Base-by-base conservation (phyloP, 306 rosid species). In the Pterocarpus macrocarpus region DNA sequence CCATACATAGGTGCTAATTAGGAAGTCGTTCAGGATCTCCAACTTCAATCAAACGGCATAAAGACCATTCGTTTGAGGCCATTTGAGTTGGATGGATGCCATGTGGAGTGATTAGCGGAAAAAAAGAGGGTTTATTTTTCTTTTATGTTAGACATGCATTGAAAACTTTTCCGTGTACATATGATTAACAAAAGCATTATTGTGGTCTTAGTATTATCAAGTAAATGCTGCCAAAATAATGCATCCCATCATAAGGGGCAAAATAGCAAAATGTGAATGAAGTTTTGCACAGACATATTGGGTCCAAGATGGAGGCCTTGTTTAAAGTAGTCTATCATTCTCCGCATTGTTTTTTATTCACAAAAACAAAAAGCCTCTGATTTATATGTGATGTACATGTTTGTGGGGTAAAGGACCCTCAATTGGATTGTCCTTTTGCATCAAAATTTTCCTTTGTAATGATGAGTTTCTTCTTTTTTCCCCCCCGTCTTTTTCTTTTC, bases 261-360 rank as follows among this genome's bases (percentile, higher is more conserved):
- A 87, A 80, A 75, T 77, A 86, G 71, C 81, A 82, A 82, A 80
- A 78, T 85, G 77, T 57, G 88, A 84, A 80, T 79, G 77, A 73
- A 69, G 64, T 69, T 81, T 81, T 65, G 67, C 75, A 76, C 15
- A 86, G 82, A 86, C 88, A 86, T 73, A 84, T 89, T 88, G 96
- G 94, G 93, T 88, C 96, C 92, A 92, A 88, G 65, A 77, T 82
- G 93, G 91, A 83, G 92, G 92, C 91, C 91, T 84, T 90, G 92
- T 86, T 91, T 87, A 92, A 90, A 90, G 98, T 84, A 84, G 66
- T 65, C 66, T 84, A 88, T 90, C 88, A 89, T 89, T 87, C 84
- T 84, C 78, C 69, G 33, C 61, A 50, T 86, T 47, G 71, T 74
- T 85, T 82, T 78, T 75, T 73, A 85, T 43, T 86, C 50, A 64